These are phyloP conservation scores for Stemphylium lycopersici DNA, from an alignment of 2,329 filamentous ascomycete genomes.

Conservation along the genomic window DNA sequence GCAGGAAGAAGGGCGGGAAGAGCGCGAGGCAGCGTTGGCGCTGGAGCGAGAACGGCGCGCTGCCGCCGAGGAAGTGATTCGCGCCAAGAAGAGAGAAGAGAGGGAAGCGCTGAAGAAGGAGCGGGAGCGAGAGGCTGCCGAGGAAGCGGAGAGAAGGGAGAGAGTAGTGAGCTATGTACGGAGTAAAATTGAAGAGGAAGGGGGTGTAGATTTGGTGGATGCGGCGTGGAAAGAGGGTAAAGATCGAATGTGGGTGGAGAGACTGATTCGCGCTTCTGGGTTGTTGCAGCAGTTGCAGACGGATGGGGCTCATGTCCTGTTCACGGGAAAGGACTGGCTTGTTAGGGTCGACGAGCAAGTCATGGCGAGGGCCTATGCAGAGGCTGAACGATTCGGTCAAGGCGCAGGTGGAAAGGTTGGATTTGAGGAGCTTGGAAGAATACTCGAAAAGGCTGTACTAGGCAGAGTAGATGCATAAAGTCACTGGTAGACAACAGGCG, in stretches of 20 bases:
- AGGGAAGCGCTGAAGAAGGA: slow-evolving; percentile 48
- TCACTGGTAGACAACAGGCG: not conserved
- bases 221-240: slow-evolving; percentile 51
- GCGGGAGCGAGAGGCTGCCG: slow-evolving; percentile 46
- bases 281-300: slow-evolving; percentile 40
- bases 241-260: slow-evolving; percentile 52
- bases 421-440: slow-evolving; percentile 46
- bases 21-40: slow-evolving; percentile 52
- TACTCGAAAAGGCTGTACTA: slow-evolving; percentile 47
- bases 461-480: slow-evolving; percentile 21
- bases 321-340: slow-evolving; percentile 54
- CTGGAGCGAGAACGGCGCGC: slow-evolving; percentile 49
- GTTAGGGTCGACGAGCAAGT: slow-evolving; percentile 48
- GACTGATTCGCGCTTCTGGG: slow-evolving; percentile 51
- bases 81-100: slow-evolving; percentile 49
- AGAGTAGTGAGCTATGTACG: slow-evolving; percentile 42
- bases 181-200: slow-evolving; percentile 24
- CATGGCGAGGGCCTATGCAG: slow-evolving; percentile 50
- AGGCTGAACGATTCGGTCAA: slow-evolving; percentile 37
- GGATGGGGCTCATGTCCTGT: slow-evolving; percentile 43
- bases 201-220: slow-evolving; percentile 46
- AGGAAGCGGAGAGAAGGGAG: slow-evolving; percentile 39
- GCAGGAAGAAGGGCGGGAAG: slow-evolving; percentile 52
- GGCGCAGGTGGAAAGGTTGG: slow-evolving; percentile 40
- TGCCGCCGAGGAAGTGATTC: slow-evolving; percentile 52